phyloP scores from a whole-genome alignment of 305 asterid species.

The Fraxinus baroniana region DNA sequence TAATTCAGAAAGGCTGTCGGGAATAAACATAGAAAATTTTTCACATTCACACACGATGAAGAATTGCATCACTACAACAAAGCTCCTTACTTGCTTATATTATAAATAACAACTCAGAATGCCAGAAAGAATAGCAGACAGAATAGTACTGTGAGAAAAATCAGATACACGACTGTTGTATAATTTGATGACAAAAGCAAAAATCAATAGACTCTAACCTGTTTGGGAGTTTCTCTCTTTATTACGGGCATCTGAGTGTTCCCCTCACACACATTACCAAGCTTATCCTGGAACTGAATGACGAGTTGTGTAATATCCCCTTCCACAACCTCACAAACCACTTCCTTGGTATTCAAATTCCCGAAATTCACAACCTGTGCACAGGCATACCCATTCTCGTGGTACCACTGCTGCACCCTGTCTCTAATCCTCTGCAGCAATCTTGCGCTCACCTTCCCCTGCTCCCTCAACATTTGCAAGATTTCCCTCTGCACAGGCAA shows the following conservation, averaged over 20 bases:
- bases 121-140: not conserved
- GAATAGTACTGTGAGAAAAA: not conserved
- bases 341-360: slow-evolving; percentile 84
- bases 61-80: not conserved
- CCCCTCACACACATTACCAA: slow-evolving; percentile 92
- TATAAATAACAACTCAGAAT: not conserved
- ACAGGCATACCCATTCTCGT: slow-evolving; percentile 84
- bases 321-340: slow-evolving; percentile 98
- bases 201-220: slow-evolving; percentile 39
- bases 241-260: slow-evolving; percentile 79
- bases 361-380: slow-evolving; percentile 71
- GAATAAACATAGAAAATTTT: not conserved
- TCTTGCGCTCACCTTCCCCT: slow-evolving; percentile 84
- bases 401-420: slow-evolving; percentile 93
- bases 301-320: slow-evolving; percentile 90
- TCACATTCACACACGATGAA: not conserved
- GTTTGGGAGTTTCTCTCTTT: slow-evolving; percentile 83
- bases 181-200: not conserved
- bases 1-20: not conserved
- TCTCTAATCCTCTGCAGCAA: slow-evolving; percentile 92
- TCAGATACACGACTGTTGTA: not conserved
- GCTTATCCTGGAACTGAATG: slow-evolving; percentile 91
- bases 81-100: not conserved
- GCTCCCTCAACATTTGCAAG: slow-evolving; percentile 60
- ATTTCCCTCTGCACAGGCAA: slow-evolving; percentile 64